A percentile compares a stretch with the other conserved stretches of the same genome.
Evolutionary conservation across 371 early-diverging fungal genomes (phyloP).

Genomic region (Basidiobolus meristosporus): DNA sequence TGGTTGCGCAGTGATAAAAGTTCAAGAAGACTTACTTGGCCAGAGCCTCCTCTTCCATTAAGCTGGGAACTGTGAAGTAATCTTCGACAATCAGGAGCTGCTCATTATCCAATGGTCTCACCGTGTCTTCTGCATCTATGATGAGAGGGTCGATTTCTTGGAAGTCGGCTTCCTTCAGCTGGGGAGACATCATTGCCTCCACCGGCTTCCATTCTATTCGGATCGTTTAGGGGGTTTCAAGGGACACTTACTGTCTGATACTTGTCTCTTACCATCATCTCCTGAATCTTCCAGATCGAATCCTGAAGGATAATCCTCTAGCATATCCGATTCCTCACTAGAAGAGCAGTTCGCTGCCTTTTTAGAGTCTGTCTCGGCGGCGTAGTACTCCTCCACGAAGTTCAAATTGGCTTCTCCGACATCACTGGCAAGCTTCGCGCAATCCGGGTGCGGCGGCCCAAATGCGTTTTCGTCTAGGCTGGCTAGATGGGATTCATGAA

Average conservation of each 20-base stretch:
- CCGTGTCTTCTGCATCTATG: slow-evolving; percentile 10
- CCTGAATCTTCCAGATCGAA: too few species aligned
- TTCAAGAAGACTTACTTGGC: background rate
- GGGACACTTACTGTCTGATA: too few species aligned
- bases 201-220: too few species aligned
- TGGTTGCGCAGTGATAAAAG: background rate
- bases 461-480: slow-evolving; percentile 42
- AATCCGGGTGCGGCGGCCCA: slow-evolving; percentile 5
- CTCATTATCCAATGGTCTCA: slow-evolving; percentile 4
- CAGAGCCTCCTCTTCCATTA: background rate
- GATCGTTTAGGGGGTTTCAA: too few species aligned
- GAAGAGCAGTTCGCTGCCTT: background rate
- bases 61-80: slow-evolving; percentile 25
- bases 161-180: background rate
- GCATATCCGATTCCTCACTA: background rate
- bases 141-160: background rate
- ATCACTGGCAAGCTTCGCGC: background rate
- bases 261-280: too few species aligned
- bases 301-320: too few species aligned
- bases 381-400: slow-evolving; percentile 29
- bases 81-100: slow-evolving; percentile 32
- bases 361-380: slow-evolving; percentile 8
- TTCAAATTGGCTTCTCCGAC: slow-evolving; percentile 8
- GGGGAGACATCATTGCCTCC: background rate
- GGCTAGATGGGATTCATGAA: slow-evolving; percentile 7